Evolutionary conservation across 441 rosid genomes (phyloP), one percentile per base, ranked within the genome.

Genomic region (Gossypium gossypioides): DNA sequence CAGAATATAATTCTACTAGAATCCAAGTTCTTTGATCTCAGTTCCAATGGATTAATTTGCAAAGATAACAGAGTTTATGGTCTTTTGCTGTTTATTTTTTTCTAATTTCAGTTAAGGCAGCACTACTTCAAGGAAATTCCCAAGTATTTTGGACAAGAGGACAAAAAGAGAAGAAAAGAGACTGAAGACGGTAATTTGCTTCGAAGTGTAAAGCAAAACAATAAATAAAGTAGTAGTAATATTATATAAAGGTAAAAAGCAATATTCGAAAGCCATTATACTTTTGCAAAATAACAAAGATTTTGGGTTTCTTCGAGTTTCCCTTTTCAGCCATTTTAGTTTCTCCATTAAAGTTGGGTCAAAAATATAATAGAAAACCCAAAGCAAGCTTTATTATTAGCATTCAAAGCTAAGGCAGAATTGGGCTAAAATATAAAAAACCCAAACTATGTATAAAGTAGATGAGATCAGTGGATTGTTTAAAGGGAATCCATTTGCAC

Each of bases 61-160:
- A 4, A 24, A 34, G 69, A 52, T 18, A 9, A 13, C 9, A 15
- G 4, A 19, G 19, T 34, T 29, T 15, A 19, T 40, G 50, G 29
- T 19, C 46, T 40, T 40, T 40, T 40, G 46, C 46, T 40, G 46
- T 40, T 40, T 40, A 0, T 9, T 40, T 42, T 25, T 21, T 54
- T 4, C 8, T 16, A 5, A 5, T 16, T 16, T 54, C 10, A 7
- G 12, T 1, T 10, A 13, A 21, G 46, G 44, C 15, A 46, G 46
- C 46, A 40, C 52, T 46, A 9, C 46, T 40, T 46, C 15, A 46
- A 32, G 60, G n/a, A 46, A 0, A 9, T 16, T 12, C n/a, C 22
- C 25, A 15, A 16, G 15, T 5, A 4, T 16, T 68, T 72, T 19
- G 74, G 61, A 68, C 70, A 72, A 51, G 62, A 24, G 59, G 76